Conservation (phyloP, 352 stramenopile species). For the Globisporangium rhizosaccharum region DNA sequence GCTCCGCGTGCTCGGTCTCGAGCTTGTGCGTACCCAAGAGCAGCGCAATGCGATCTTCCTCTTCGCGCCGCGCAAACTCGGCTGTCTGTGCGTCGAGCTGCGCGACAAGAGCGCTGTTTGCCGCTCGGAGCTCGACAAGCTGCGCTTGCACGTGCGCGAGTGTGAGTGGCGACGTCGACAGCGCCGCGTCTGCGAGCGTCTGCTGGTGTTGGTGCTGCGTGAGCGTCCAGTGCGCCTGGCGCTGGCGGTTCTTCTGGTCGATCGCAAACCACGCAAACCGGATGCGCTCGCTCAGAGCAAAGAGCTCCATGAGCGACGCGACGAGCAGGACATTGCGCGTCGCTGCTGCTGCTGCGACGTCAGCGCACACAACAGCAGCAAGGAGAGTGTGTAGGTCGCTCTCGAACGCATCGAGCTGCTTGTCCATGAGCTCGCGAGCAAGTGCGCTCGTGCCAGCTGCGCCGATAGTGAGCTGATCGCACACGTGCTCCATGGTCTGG, state of each 20-base stretch:
- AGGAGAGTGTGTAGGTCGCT: slow-evolving; percentile 23
- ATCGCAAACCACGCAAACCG: slow-evolving; percentile 37
- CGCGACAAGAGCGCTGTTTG: neutral
- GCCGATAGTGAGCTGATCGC: slow-evolving; percentile 37
- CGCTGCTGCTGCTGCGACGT: neutral
- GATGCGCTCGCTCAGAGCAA: slow-evolving; percentile 41
- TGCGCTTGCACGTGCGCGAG: neutral
- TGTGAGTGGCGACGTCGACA: neutral
- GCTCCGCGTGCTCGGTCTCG: slow-evolving; percentile 6
- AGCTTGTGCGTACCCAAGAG: slow-evolving; percentile 6
- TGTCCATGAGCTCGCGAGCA: slow-evolving; percentile 25
- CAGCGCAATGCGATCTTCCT: slow-evolving; percentile 9
- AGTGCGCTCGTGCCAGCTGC: slow-evolving; percentile 20
- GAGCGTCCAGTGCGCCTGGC: slow-evolving; percentile 19
- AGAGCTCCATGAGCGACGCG: slow-evolving; percentile 26
- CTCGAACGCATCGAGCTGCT: slow-evolving; percentile 39
- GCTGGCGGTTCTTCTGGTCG: slow-evolving; percentile 43
- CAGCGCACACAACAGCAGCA: neutral
- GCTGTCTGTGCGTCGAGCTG: slow-evolving; percentile 3
- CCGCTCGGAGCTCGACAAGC: neutral
- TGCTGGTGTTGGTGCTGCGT: slow-evolving; percentile 9
- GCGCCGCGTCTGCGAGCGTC: neutral
- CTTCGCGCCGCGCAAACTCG: slow-evolving; percentile 13
- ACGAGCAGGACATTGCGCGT: slow-evolving; percentile 7
- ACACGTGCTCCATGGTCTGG: slow-evolving; percentile 42